Conservation (phyloP, 441 rosid species). For the Flueggea neowawraea region DNA sequence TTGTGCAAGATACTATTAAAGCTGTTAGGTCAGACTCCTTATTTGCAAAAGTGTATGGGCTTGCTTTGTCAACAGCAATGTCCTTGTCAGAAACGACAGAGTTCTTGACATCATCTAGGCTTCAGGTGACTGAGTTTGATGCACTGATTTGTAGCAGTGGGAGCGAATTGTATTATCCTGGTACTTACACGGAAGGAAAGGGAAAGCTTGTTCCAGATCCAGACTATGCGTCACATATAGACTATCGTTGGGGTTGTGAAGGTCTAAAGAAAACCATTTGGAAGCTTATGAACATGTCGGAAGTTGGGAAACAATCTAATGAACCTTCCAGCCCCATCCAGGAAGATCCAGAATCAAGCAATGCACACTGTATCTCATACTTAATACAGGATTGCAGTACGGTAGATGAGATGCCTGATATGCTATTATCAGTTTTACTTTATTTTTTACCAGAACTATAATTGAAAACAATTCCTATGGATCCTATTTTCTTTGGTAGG, state of each 20-base stretch:
- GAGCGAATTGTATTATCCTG: constrained; percentile 88
- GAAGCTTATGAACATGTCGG: constrained; percentile 69
- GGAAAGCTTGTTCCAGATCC: constrained; percentile 82
- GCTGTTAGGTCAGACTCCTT: constrained; percentile 62
- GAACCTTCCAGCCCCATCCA: constrained; percentile 41
- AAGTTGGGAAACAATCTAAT: constrained; percentile 41
- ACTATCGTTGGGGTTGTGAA: constrained; percentile 85
- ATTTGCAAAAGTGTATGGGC: constrained; percentile 59
- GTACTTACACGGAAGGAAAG: constrained; percentile 50
- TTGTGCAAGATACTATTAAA: constrained; percentile 62
- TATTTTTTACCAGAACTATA: too few relatives aligned
- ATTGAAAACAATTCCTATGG: neutral
- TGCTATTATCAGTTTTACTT: neutral
- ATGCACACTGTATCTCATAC: constrained; percentile 74
- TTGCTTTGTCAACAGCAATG: constrained; percentile 84
- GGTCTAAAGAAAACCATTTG: constrained; percentile 89
- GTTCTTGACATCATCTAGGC: constrained; percentile 59
- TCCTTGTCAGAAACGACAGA: constrained; percentile 55
- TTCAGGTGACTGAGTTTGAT: constrained; percentile 78
- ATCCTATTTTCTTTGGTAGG: constrained; percentile 40
- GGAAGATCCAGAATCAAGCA: constrained; percentile 61
- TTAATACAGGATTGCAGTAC: constrained; percentile 53
- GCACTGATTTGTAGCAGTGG: constrained; percentile 94
- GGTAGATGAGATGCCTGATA: constrained; percentile 31
- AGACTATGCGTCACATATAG: constrained; percentile 85